Percentiles rank a stretch among this genome's conserved stretches.
These are phyloP conservation scores for Hawksworthiomyces lignivorus DNA, from an alignment of 2,329 filamentous ascomycete genomes.

Conservation along the genomic window DNA sequence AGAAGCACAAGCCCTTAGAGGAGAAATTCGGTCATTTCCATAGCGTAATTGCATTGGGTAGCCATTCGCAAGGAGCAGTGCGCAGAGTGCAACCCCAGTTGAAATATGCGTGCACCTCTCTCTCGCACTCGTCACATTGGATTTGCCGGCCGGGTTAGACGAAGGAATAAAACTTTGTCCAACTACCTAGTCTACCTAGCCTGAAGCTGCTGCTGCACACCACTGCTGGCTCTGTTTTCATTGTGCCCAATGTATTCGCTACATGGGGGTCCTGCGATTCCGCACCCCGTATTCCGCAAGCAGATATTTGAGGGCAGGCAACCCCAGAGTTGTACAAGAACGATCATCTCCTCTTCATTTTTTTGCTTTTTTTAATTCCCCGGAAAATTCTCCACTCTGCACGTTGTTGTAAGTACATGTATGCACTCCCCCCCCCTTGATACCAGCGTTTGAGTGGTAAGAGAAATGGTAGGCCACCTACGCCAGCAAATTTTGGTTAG, in stretches of 20 bases:
- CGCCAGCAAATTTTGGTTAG: too few species aligned
- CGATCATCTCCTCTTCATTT: not conserved
- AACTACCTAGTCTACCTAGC: too few species aligned
- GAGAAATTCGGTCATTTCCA: not conserved
- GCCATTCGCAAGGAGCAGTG: too few species aligned
- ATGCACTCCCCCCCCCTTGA: too few species aligned
- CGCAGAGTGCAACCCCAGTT: not conserved
- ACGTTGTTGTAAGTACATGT: not conserved
- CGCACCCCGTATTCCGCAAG: not conserved
- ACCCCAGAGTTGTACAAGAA: not conserved
- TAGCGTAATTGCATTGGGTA: constrained; percentile 1
- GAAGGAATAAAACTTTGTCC: too few species aligned
- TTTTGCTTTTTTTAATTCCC: constrained; percentile 7
- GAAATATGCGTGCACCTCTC: not conserved
- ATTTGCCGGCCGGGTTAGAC: constrained; percentile 1
- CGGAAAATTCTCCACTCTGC: constrained; percentile 15
- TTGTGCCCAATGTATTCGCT: too few species aligned
- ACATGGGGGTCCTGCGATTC: too few species aligned
- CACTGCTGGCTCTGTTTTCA: not conserved
- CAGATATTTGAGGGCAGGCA: not conserved
- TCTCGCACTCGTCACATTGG: not conserved
- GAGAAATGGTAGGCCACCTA: too few species aligned
- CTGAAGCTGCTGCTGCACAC: too few species aligned
- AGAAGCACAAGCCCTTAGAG: not conserved
- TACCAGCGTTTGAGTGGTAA: too few species aligned